phyloP scores from a whole-genome alignment of 768 basidiomycete genomes.

The Chalciporus chontae region DNA sequence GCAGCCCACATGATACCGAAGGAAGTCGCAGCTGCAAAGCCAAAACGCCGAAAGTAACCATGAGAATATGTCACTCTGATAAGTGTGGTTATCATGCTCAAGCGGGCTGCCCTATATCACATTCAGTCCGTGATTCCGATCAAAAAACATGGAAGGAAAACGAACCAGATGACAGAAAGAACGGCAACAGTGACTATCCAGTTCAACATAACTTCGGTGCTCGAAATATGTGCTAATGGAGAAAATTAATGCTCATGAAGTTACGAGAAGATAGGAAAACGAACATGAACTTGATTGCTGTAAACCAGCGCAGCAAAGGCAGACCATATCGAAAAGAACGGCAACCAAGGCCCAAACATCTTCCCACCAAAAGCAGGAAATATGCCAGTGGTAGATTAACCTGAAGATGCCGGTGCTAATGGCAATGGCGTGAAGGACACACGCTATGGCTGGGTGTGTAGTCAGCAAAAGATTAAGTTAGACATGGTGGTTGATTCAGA shows the following conservation, averaged over 20 bases:
- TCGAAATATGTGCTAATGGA: background rate
- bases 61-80: slow-evolving; percentile 7
- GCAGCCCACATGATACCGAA: slow-evolving; percentile 17
- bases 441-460: background rate
- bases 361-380: slow-evolving; percentile 17
- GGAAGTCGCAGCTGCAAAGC: slow-evolving; percentile 1
- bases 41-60: background rate
- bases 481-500: background rate
- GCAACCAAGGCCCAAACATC: slow-evolving; percentile 15
- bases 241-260: background rate
- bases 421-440: slow-evolving; percentile 9
- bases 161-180: slow-evolving; percentile 12
- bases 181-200: background rate
- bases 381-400: slow-evolving; percentile 8
- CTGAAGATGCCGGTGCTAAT: slow-evolving; percentile 14
- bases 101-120: slow-evolving; percentile 8
- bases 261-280: background rate
- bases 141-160: background rate
- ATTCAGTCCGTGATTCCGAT: background rate
- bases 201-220: background rate
- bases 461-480: background rate
- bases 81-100: slow-evolving; percentile 16
- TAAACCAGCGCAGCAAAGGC: slow-evolving; percentile 6
- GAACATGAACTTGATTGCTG: slow-evolving; percentile 5
- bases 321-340: slow-evolving; percentile 10